A percentile compares a stretch with the other conserved stretches of the same genome.
These are phyloP conservation scores for Penicillium salamii DNA, from an alignment of 495 filamentous ascomycete species.

Conservation along the genomic window DNA sequence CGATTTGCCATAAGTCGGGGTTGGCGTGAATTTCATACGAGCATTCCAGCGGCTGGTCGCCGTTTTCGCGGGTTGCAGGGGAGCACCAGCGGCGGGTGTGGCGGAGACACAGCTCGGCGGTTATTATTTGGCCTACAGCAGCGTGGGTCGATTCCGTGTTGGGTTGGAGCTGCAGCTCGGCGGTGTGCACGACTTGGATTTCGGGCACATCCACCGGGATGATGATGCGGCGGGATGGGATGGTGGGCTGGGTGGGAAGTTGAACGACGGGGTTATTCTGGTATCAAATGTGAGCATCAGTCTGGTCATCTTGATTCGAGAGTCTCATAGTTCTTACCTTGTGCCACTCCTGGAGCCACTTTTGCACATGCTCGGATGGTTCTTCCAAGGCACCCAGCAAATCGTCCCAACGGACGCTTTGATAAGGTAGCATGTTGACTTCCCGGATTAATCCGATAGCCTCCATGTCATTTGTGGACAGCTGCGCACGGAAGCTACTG, in stretches of 20 bases:
- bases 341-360: conserved; percentile 50
- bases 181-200: conserved; percentile 79
- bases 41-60: conserved; percentile 64
- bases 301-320: not conserved
- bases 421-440: conserved; percentile 40
- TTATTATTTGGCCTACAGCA: conserved; percentile 65
- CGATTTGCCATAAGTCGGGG: conserved; percentile 77
- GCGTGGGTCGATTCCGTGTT: conserved; percentile 36
- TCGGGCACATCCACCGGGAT: conserved; percentile 80
- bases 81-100: conserved; percentile 80
- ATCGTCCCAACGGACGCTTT: conserved; percentile 38
- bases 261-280: conserved; percentile 35
- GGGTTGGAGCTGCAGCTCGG: conserved; percentile 60
- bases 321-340: conserved; percentile 30
- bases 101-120: conserved; percentile 66
- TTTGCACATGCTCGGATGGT: conserved; percentile 31
- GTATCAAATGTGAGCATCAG: conserved; percentile 6
- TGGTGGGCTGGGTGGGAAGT: conserved; percentile 32
- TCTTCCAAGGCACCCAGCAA: conserved; percentile 40
- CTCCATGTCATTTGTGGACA: conserved; percentile 59
- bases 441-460: conserved; percentile 44
- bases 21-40: conserved; percentile 78
- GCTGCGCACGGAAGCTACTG: conserved; percentile 44
- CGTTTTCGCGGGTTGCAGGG: conserved; percentile 31
- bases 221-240: conserved; percentile 41